phyloP scores from a whole-genome alignment of 345 rosid species.

The Citrus trifoliata region DNA sequence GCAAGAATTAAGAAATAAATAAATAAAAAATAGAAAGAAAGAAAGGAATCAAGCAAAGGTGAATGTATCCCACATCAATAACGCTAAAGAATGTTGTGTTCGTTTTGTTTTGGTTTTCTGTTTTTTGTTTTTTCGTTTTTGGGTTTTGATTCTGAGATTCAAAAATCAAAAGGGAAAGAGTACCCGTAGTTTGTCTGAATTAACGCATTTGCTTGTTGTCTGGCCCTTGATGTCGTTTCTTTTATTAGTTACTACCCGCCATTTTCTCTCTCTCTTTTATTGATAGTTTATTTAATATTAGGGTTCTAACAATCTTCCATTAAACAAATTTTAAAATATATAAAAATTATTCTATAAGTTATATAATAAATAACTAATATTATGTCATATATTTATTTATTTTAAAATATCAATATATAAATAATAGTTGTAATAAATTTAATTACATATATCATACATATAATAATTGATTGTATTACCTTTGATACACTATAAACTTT shows the following conservation, averaged over 20 bases:
- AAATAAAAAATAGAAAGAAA: too few species aligned
- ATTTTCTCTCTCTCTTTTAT: neutral
- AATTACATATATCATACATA: too few species aligned
- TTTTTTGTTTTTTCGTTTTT: neutral
- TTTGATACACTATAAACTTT: too few species aligned
- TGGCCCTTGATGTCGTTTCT: neutral
- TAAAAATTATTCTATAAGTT: fast-evolving
- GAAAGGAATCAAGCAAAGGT: neutral
- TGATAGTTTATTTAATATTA: neutral
- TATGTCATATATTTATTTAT: too few species aligned
- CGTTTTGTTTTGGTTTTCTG: neutral
- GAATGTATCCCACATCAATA: neutral
- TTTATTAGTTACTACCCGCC: neutral
- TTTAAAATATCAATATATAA: too few species aligned
- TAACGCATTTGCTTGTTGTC: neutral
- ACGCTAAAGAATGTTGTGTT: neutral
- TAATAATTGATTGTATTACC: too few species aligned
- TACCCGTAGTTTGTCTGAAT: neutral
- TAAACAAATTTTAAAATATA: too few species aligned
- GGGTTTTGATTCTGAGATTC: neutral
- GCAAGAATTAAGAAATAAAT: neutral
- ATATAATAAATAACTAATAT: too few species aligned
- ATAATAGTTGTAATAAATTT: too few species aligned
- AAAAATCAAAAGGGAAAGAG: neutral
- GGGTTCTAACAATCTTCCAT: neutral